Percentiles rank a stretch among this genome's conserved stretches.
These are phyloP conservation scores for Naematelia encephala DNA, from an alignment of 768 basidiomycete genomes.

Conservation along the genomic window DNA sequence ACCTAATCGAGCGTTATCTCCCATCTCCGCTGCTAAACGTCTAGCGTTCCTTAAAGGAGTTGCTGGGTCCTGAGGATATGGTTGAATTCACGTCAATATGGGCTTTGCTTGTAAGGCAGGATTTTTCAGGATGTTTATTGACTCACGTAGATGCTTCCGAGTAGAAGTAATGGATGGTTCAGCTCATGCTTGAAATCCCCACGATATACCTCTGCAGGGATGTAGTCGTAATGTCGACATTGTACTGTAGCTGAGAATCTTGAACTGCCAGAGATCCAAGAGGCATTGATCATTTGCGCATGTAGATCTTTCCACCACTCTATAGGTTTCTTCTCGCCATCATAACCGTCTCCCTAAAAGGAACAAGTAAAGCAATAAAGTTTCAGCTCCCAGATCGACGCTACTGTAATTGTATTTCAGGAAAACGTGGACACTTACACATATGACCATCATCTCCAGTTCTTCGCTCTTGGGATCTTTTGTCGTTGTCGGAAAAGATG, in stretches of 20 bases:
- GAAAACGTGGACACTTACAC: constrained; percentile 4
- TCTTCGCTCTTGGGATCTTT: background rate
- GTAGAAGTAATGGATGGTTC: constrained; percentile 1
- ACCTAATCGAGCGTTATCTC: constrained; percentile 6
- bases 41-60: constrained; percentile 6
- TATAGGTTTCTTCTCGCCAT: background rate
- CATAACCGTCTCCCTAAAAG: constrained; percentile 3
- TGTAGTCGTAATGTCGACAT: constrained; percentile 7
- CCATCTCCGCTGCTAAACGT: constrained; percentile 11
- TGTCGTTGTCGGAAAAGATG: background rate
- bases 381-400: too few species aligned
- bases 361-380: too few species aligned
- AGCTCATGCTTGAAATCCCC: constrained; percentile 7
- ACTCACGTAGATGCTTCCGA: constrained; percentile 3
- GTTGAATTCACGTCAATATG: too few species aligned
- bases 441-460: constrained; percentile 5
- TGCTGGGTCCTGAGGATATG: constrained; percentile 7
- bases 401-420: too few species aligned
- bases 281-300: background rate
- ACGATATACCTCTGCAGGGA: constrained; percentile 6
- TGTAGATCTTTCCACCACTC: constrained; percentile 9
- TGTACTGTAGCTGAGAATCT: background rate
- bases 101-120: too few species aligned
- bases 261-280: constrained; percentile 6
- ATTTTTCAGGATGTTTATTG: too few species aligned